A percentile compares a stretch with the other conserved stretches of the same genome.
phyloP scores from a whole-genome alignment of 805 yeast species.

The Naumovozyma baii region DNA sequence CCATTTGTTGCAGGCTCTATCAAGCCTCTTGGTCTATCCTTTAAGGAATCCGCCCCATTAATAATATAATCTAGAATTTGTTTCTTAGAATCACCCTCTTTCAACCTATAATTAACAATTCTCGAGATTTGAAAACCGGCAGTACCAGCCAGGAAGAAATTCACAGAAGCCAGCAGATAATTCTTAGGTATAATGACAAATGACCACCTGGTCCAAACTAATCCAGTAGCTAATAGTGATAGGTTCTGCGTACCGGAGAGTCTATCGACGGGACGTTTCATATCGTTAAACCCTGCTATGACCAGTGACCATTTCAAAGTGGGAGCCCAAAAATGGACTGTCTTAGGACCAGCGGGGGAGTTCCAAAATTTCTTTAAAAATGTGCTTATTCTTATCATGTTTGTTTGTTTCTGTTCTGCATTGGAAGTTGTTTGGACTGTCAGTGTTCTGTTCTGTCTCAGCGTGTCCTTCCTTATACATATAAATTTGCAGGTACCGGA shows the following conservation, averaged over 20 bases:
- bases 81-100: slow-evolving; percentile 51
- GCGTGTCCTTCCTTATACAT: too few relatives aligned
- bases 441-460: too few relatives aligned
- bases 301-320: slow-evolving; percentile 79
- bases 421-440: too few relatives aligned
- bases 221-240: slow-evolving; percentile 84
- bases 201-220: slow-evolving; percentile 98
- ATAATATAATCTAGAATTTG: slow-evolving; percentile 51
- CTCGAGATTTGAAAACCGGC: slow-evolving; percentile 79
- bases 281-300: slow-evolving; percentile 81
- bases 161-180: slow-evolving; percentile 79
- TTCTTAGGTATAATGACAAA: slow-evolving; percentile 86
- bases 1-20: neutral
- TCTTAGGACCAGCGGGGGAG: slow-evolving; percentile 90
- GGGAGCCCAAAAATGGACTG: slow-evolving; percentile 95
- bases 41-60: slow-evolving; percentile 30
- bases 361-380: slow-evolving; percentile 59
- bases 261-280: slow-evolving; percentile 83
- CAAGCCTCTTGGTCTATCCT: neutral
- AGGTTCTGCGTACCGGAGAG: slow-evolving; percentile 60
- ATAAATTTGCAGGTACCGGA: too few relatives aligned
- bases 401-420: neutral
- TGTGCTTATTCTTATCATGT: slow-evolving; percentile 13
- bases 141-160: slow-evolving; percentile 84
- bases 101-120: slow-evolving; percentile 55